Evolutionary conservation across 1,139 yeast species (phyloP).

Genomic region (Debaryomycetaceae sp.): DNA sequence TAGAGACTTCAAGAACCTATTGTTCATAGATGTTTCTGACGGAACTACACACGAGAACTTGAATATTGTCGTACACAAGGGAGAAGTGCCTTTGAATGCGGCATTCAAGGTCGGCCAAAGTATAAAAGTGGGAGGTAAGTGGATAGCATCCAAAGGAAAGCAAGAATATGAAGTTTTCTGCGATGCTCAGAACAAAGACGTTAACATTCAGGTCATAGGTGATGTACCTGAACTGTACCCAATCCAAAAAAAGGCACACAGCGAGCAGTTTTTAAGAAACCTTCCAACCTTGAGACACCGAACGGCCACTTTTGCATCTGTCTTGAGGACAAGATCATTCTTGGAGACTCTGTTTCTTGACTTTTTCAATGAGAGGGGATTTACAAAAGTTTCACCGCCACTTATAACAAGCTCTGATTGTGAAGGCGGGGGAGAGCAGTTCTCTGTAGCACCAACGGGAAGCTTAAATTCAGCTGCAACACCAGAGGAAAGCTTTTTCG

Average conservation of each 20-base stretch:
- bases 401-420: slow-evolving; percentile 86
- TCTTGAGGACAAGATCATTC: slow-evolving; percentile 68
- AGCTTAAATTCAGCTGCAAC: slow-evolving; percentile 5
- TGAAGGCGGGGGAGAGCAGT: slow-evolving; percentile 97
- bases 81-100: slow-evolving; percentile 43
- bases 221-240: slow-evolving; percentile 67
- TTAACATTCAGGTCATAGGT: slow-evolving; percentile 38
- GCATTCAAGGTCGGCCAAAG: slow-evolving; percentile 44
- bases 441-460: slow-evolving; percentile 34
- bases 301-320: slow-evolving; percentile 59
- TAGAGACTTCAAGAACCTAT: slow-evolving; percentile 67
- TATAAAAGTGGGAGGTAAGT: slow-evolving; percentile 30
- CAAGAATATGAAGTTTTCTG: slow-evolving; percentile 32
- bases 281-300: slow-evolving; percentile 79
- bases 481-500: slow-evolving; percentile 50
- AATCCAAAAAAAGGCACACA: slow-evolving; percentile 73
- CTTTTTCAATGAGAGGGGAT: slow-evolving; percentile 53
- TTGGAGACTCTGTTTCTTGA: slow-evolving; percentile 52
- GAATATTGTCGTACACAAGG: slow-evolving; percentile 52
- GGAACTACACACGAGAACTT: slow-evolving; percentile 60
- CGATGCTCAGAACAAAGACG: slow-evolving; percentile 19
- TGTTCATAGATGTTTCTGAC: slow-evolving; percentile 76
- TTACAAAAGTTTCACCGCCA: slow-evolving; percentile 81
- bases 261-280: slow-evolving; percentile 61
- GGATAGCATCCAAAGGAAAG: slow-evolving; percentile 28